A percentile compares a stretch with the other conserved stretches of the same genome.
Conservation (phyloP, 169 alveolate genomes). For the Babesia ovata region DNA sequence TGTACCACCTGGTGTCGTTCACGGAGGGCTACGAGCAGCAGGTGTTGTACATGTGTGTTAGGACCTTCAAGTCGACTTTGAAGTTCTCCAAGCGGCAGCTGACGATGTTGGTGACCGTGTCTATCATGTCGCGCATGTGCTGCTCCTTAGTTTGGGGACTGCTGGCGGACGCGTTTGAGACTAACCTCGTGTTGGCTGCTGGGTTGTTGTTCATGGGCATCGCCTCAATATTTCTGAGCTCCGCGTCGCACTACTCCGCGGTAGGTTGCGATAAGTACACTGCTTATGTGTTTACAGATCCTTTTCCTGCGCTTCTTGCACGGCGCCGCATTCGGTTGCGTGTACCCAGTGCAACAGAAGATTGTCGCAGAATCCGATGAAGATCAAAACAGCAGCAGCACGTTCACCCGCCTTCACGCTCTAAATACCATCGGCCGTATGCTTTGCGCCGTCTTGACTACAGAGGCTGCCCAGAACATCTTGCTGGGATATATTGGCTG, state of each 20-base stretch:
- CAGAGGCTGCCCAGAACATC: constrained; percentile 6
- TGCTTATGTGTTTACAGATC: constrained; percentile 11
- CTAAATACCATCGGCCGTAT: constrained; percentile 40
- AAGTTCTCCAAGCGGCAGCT: constrained; percentile 80
- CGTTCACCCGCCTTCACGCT: constrained; percentile 33
- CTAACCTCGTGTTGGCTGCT: constrained; percentile 80
- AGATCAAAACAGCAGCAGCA: background rate
- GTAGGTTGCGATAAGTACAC: constrained; percentile 12
- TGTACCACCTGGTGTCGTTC: constrained; percentile 22
- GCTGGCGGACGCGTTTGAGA: constrained; percentile 83
- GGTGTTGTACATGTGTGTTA: constrained; percentile 49
- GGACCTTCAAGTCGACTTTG: constrained; percentile 87
- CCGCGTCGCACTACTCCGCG: constrained; percentile 13
- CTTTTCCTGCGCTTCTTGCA: constrained; percentile 36
- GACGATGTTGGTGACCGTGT: constrained; percentile 83
- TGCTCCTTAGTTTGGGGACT: constrained; percentile 89
- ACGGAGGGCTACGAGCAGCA: constrained; percentile 26
- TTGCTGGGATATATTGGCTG: constrained; percentile 39
- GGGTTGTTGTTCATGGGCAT: constrained; percentile 86
- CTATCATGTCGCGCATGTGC: constrained; percentile 81
- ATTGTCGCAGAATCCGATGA: constrained; percentile 1
- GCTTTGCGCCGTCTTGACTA: constrained; percentile 14
- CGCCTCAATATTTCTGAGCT: constrained; percentile 78
- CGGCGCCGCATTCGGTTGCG: constrained; percentile 49
- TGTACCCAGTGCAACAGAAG: constrained; percentile 32